Evolutionary conservation across 306 rosid genomes (phyloP).

Genomic region (Citrullus colocynthis): DNA sequence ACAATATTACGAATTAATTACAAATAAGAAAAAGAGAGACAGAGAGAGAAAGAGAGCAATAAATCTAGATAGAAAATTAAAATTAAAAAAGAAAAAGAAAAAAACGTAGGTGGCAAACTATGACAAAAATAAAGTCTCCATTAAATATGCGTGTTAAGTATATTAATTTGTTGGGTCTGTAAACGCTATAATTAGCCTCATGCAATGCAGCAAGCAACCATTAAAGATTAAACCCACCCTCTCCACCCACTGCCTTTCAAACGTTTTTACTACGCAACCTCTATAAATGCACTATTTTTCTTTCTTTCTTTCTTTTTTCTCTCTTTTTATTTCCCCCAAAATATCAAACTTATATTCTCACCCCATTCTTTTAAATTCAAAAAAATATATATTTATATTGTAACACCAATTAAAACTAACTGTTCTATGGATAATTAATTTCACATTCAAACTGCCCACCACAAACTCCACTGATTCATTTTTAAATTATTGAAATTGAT

Average conservation of each 20-base stretch:
- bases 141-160: slow-evolving; percentile 54
- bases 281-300: not conserved
- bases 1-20: not conserved
- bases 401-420: not conserved
- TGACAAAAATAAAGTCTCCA: slow-evolving; percentile 44
- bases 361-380: not conserved
- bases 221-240: slow-evolving; percentile 31
- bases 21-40: not conserved
- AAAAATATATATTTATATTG: not conserved
- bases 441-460: not conserved
- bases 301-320: not conserved
- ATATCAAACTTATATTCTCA: not conserved
- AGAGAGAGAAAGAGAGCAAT: not conserved
- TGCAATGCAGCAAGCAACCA: slow-evolving; percentile 42
- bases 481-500: too few species aligned
- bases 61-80: not conserved
- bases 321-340: not conserved
- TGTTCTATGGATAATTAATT: not conserved
- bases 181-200: slow-evolving; percentile 56
- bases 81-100: not conserved
- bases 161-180: slow-evolving; percentile 58
- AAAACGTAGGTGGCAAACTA: slow-evolving; percentile 53
- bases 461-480: too few species aligned
- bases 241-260: slow-evolving; percentile 47
- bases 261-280: slow-evolving; percentile 38